Evolutionary conservation across 2,329 filamentous ascomycete genomes (phyloP).

Genomic region (Clarireedia hainanense): DNA sequence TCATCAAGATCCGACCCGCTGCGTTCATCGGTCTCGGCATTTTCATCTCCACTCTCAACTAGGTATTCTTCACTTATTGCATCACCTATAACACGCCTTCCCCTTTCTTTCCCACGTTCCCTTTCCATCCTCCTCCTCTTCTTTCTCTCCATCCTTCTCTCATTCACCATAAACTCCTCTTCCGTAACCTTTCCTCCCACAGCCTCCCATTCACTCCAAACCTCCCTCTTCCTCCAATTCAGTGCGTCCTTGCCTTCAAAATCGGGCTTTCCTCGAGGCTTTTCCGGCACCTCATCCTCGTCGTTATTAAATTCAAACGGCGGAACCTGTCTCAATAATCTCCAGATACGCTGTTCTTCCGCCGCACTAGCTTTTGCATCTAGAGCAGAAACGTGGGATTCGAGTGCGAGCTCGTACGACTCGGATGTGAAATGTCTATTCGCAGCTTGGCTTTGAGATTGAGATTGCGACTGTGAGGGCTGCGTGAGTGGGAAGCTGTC

Average conservation of each 20-base stretch:
- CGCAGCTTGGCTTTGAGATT: not conserved
- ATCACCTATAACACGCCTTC: not conserved
- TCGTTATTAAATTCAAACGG: conserved; percentile 21
- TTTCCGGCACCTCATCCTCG: conserved; percentile 4
- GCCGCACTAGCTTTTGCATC: conserved; percentile 20
- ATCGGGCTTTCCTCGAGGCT: not conserved
- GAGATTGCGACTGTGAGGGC: not conserved
- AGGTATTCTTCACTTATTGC: not conserved
- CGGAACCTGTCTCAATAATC: conserved; percentile 20
- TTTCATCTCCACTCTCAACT: conserved; percentile 5
- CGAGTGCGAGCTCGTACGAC: conserved; percentile 1
- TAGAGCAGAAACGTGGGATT: conserved; percentile 7
- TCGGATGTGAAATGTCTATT: not conserved
- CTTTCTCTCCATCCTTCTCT: conserved; percentile 11
- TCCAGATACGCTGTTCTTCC: conserved; percentile 26
- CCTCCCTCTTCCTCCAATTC: conserved; percentile 25
- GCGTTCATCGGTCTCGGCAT: conserved; percentile 1
- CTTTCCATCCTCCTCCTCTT: conserved; percentile 5
- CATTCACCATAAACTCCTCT: conserved; percentile 21
- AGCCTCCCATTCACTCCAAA: conserved; percentile 27
- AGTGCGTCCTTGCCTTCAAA: not conserved
- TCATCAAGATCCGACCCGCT: not conserved
- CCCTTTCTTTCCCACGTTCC: not conserved
- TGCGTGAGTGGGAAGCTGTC: not conserved
- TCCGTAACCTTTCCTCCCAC: conserved; percentile 16